A percentile compares a stretch with the other conserved stretches of the same genome.
phyloP scores from a whole-genome alignment of 2,329 filamentous ascomycete species.

The Verruconis gallopava region DNA sequence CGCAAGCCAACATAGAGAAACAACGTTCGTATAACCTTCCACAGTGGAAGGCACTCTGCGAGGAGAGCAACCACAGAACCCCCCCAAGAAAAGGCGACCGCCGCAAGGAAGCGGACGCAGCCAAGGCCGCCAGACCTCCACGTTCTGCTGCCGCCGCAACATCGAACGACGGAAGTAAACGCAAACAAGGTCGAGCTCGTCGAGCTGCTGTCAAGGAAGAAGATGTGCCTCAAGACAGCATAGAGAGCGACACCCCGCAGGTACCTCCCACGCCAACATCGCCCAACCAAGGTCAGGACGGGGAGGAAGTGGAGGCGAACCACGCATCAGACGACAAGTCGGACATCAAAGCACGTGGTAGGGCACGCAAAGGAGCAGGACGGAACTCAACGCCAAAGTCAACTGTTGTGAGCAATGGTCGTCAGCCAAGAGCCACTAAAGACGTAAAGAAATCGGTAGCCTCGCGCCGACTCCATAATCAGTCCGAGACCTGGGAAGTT shows the following conservation, averaged over 20 bases:
- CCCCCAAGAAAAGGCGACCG: conserved; percentile 79
- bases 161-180: conserved; percentile 27
- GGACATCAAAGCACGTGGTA: conserved; percentile 32
- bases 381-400: conserved; percentile 26
- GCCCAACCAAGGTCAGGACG: conserved; percentile 27
- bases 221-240: conserved; percentile 21
- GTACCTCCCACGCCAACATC: conserved; percentile 31
- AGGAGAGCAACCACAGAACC: conserved; percentile 91
- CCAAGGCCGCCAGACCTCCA: conserved; percentile 9
- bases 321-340: conserved; percentile 32
- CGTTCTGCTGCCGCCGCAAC: conserved; percentile 15
- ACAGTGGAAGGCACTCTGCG: conserved; percentile 87
- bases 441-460: conserved; percentile 49
- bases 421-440: conserved; percentile 35
- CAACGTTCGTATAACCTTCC: conserved; percentile 92
- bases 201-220: conserved; percentile 26
- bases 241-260: conserved; percentile 22
- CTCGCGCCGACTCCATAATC: conserved; percentile 75
- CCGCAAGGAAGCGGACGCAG: conserved; percentile 32
- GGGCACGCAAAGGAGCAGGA: conserved; percentile 32
- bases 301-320: conserved; percentile 33
- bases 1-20: conserved; percentile 93
- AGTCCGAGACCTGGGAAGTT: conserved; percentile 63
- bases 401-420: conserved; percentile 26
- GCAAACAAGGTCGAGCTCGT: conserved; percentile 36